phyloP scores from a whole-genome alignment of 2,329 filamentous ascomycete genomes.

The Colletotrichum gigasporum region DNA sequence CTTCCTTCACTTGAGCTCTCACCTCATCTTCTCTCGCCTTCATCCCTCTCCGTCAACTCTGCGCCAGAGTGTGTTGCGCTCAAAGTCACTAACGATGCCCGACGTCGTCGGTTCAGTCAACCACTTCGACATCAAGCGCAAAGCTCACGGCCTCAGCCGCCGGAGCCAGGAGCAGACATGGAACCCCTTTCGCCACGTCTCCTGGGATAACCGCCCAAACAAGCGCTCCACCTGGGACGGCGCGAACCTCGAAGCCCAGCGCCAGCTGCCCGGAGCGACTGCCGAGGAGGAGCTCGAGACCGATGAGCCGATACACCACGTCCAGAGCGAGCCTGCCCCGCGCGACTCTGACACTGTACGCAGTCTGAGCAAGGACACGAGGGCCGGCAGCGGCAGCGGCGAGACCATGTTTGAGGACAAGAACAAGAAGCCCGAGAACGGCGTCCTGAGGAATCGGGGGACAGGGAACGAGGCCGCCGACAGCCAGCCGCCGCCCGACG shows the following conservation, averaged over 20 bases:
- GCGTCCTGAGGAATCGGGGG: constrained; percentile 43
- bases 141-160: constrained; percentile 54
- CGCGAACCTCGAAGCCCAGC: constrained; percentile 43
- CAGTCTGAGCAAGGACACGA: constrained; percentile 28
- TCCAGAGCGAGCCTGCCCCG: constrained; percentile 44
- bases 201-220: constrained; percentile 41
- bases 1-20: not conserved
- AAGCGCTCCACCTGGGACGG: constrained; percentile 47
- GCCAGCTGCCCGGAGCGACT: constrained; percentile 12
- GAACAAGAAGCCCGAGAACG: constrained; percentile 36
- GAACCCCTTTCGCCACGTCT: constrained; percentile 56
- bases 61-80: not conserved
- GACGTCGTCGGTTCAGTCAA: constrained; percentile 50
- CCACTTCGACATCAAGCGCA: constrained; percentile 53
- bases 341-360: constrained; percentile 36
- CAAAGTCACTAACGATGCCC: constrained; percentile 23
- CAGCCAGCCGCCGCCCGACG: constrained; percentile 32
- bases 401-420: constrained; percentile 33
- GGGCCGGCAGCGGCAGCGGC: constrained; percentile 31
- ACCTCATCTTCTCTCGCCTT: not conserved
- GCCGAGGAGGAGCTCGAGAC: constrained; percentile 34
- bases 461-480: constrained; percentile 37
- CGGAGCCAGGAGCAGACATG: constrained; percentile 47
- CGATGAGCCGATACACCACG: constrained; percentile 46
- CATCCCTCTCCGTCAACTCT: not conserved